Conservation (phyloP, 2,329 filamentous ascomycete species). For the Talaromyces verruculosus region DNA sequence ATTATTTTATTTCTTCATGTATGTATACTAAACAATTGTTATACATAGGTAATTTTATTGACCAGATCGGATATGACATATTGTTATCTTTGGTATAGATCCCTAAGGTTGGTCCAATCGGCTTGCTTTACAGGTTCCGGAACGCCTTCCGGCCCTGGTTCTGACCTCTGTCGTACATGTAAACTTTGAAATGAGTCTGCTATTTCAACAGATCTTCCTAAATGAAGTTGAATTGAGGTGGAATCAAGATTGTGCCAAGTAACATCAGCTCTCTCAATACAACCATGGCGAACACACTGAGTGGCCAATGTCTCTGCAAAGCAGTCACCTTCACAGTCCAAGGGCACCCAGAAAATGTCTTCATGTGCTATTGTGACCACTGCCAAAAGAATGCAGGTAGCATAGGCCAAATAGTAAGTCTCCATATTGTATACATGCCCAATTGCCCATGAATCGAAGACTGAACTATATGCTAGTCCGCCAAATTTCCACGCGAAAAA, state of each 20-base stretch:
- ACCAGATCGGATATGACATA: background rate
- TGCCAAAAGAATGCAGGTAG: background rate
- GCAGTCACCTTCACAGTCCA: background rate
- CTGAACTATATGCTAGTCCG: too few species aligned
- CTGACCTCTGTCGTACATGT: background rate
- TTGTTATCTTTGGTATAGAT: background rate
- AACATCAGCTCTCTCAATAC: background rate
- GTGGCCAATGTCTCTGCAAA: background rate
- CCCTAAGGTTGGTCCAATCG: background rate
- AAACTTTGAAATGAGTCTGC: too few species aligned
- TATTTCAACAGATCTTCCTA: background rate
- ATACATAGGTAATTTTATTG: background rate
- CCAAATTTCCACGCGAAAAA: too few species aligned
- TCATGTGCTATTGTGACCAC: background rate
- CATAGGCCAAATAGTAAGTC: too few species aligned
- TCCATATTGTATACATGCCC: too few species aligned
- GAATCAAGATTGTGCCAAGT: background rate
- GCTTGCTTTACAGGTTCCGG: background rate
- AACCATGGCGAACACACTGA: background rate
- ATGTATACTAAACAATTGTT: background rate
- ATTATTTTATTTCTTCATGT: background rate
- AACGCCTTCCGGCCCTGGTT: background rate
- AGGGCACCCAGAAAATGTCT: background rate
- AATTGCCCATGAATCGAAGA: too few species aligned
- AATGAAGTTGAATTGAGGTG: background rate